Evolutionary conservation across 192 early-diverging fungal species (phyloP).

Genomic region (Rhizophlyctis rosea): DNA sequence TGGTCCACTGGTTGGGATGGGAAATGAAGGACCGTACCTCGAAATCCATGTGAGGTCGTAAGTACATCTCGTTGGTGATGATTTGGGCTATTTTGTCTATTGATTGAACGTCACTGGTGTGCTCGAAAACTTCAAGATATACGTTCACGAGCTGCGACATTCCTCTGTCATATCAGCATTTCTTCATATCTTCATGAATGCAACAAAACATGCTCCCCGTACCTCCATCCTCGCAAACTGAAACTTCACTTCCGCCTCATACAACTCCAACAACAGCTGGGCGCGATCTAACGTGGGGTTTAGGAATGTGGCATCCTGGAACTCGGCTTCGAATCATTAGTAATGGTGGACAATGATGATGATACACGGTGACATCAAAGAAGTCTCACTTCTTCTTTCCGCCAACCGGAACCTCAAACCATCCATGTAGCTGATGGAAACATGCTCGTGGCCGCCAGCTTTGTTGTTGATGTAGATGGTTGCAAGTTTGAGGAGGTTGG

Average conservation of each 20-base stretch:
- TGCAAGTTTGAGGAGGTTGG: conserved; percentile 41
- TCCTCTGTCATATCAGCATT: background rate
- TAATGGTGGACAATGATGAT: conserved; percentile 9
- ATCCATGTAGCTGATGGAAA: conserved; percentile 36
- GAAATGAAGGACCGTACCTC: conserved; percentile 21
- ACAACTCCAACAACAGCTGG: conserved; percentile 50
- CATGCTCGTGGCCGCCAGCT: conserved; percentile 1
- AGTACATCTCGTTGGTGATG: conserved; percentile 37
- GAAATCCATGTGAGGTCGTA: conserved; percentile 41
- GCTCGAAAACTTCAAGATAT: conserved; percentile 52
- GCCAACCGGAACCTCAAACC: conserved; percentile 36
- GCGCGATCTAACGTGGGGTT: conserved; percentile 44
- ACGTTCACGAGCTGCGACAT: conserved; percentile 35
- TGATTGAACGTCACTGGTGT: conserved; percentile 21
- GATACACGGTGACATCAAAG: background rate
- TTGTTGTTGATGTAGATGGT: conserved; percentile 49
- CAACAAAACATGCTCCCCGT: too few relatives aligned
- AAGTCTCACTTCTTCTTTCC: conserved; percentile 28
- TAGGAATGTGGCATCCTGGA: conserved; percentile 43
- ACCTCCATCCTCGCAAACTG: conserved; percentile 54
- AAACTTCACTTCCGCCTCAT: conserved; percentile 47
- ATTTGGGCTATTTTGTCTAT: conserved; percentile 40
- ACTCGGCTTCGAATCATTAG: conserved; percentile 31
- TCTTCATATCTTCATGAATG: background rate
- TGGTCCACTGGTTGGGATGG: background rate